Evolutionary conservation across 2,329 filamentous ascomycete species (phyloP), one percentile per base, ranked within the genome.

Genomic region (Colletotrichum sidae): DNA sequence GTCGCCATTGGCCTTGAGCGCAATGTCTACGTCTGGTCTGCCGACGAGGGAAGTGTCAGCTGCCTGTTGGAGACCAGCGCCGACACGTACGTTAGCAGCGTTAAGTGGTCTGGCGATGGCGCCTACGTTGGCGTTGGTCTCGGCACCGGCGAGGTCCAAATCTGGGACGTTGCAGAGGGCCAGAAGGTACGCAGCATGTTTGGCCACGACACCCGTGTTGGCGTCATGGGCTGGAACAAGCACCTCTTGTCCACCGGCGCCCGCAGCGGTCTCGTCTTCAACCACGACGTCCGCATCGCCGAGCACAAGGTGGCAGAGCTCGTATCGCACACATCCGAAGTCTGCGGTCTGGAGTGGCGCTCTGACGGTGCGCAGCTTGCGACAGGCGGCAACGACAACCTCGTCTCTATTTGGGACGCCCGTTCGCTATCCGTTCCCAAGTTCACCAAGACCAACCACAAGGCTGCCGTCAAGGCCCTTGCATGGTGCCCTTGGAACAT

Each of bases 391-490:
- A 99, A 99, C 76, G 96, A 99, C 86, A 99, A 99, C 85, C 86
- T 99, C 60, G 96, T 99, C 71, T 96, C 93, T 74, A 99, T 99
- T 82, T 99, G 96, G 96, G 96, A 99, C 79, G 95, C 96, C 60
- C 93, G 96, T 55, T 96, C 93, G 8, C 86, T 99, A 66, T 90
- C 89, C 15, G 94, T 96, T 9, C 96, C 96, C 78, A 98, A 98
- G 83, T 98, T 98, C 85, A 96, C 94, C 81, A 99, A 99, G 90
- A 97, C 95, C 76, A 99, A 99, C 87, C 96, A 99, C 86, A 96
- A 96, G 81, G 96, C 96, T 61, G 96, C 96, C 49, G 94, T 99
- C 82, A 99, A 99, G 88, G 96, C 96, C 65, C 88, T 99, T 50
- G 92, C 94, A 69, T 99, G 96, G 96, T 99, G 96, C 86, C 96